Base-by-base conservation (phyloP, 2,329 filamentous ascomycete species). In the Didymella pomorum region DNA sequence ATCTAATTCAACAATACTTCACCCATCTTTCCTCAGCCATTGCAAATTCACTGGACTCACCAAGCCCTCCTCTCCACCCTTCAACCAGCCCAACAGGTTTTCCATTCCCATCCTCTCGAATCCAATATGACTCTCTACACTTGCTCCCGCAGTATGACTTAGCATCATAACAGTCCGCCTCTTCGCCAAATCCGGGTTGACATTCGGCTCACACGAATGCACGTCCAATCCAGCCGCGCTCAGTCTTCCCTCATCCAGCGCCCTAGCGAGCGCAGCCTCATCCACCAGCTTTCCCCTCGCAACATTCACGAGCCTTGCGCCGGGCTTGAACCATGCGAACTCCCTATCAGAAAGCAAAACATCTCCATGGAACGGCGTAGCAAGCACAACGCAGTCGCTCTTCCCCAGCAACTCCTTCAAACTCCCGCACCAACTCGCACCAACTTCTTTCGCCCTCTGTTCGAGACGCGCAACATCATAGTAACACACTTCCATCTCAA, bases 401-500 rank as follows among this genome's bases (percentile, higher is more conserved):
- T 70, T 72, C 0, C 68, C 69, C 3, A 89, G 68, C 42, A 91
- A 78, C n/a, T 77, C 75, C 44, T 83, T 79, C 4, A 91, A 74
- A 1, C 76, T 78, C 1, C 67, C 64, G 65, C 85, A 84, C 70
- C 81, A 88, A 1, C 72, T 80, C 1, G 84, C 87, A 33, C 84
- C 83, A 11, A 87, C 61, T 0, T 72, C 70, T 5, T 74, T 68
- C 66, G 86, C 84, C 6, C 80, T 68, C 23, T 79, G 75, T 2
- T 69, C 52, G 62, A 86, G 83, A 61, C 83, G 79, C 44, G 80
- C 73, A 1, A 89, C 75, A 71, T 91, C 88, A 68, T 84, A 80
- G 70, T 90, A 91, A 56, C 82, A 76, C 33, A 92, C 83, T 37
- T 81, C 76, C 89, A 92, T 92, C 39, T 84, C 87, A 64, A 91